Conservation (phyloP, 768 basidiomycete genomes). For the Boletus vinaceobasis region DNA sequence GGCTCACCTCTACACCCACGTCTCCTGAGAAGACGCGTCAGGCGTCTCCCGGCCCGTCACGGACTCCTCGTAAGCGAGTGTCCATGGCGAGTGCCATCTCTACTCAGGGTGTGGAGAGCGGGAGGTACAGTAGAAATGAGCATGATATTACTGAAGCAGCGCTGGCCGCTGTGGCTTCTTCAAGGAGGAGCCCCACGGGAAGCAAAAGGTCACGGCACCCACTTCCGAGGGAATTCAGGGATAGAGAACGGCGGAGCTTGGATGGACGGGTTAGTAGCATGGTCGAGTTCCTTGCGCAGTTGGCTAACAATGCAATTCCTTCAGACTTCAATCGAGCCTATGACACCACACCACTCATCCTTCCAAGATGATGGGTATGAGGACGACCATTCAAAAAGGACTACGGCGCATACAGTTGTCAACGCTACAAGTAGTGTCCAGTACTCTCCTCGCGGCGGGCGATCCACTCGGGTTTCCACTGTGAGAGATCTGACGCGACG, state of each 20-base stretch:
- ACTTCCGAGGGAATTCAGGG: conserved; percentile 48
- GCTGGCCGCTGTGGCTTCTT: conserved; percentile 57
- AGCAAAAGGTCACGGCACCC: conserved; percentile 46
- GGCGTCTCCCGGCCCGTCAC: conserved; percentile 39
- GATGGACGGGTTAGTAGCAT: conserved; percentile 40
- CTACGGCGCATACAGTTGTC: conserved; percentile 21
- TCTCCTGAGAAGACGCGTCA: conserved; percentile 40
- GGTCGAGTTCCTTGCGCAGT: background rate
- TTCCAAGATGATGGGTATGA: conserved; percentile 24
- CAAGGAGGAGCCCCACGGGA: conserved; percentile 48
- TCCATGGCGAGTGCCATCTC: conserved; percentile 36
- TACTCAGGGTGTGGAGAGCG: conserved; percentile 21
- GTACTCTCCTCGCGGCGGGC: conserved; percentile 29
- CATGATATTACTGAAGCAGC: conserved; percentile 53
- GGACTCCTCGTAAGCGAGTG: conserved; percentile 41
- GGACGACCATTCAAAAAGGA: conserved; percentile 22
- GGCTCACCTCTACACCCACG: conserved; percentile 48
- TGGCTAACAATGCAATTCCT: conserved; percentile 1
- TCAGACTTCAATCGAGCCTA: conserved; percentile 36
- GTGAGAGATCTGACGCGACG: conserved; percentile 47
- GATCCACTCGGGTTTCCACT: conserved; percentile 40
- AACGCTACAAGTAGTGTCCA: conserved; percentile 21
- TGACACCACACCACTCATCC: conserved; percentile 35
- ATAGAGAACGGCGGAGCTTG: conserved; percentile 33
- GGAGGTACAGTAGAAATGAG: conserved; percentile 20